Conservation (phyloP, 805 yeast species). For the Metschnikowia lochheadii region DNA sequence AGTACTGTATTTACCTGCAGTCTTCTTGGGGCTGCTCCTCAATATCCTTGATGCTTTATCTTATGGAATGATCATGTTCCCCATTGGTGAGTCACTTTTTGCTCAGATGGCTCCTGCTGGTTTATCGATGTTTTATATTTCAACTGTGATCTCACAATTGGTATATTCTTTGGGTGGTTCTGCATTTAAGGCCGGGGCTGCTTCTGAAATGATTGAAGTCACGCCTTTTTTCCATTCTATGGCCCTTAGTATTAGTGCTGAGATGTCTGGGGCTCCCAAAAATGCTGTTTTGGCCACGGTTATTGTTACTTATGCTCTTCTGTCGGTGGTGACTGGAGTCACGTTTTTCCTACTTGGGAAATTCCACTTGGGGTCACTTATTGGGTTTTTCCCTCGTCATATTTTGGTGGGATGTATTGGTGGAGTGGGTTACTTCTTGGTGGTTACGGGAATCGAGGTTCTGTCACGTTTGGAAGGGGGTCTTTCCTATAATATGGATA, state of each 20-base stretch:
- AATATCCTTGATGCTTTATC: slow-evolving; percentile 91
- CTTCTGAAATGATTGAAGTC: slow-evolving; percentile 98
- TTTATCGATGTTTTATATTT: slow-evolving; percentile 87
- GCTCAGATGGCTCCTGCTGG: slow-evolving; percentile 83
- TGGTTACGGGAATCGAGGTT: slow-evolving; percentile 89
- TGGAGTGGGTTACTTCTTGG: slow-evolving; percentile 92
- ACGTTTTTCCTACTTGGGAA: slow-evolving; percentile 77
- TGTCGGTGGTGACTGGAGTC: slow-evolving; percentile 81
- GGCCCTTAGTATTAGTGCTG: slow-evolving; percentile 67
- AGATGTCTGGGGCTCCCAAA: slow-evolving; percentile 42
- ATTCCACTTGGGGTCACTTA: slow-evolving; percentile 75
- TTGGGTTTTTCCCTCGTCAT: slow-evolving; percentile 95
- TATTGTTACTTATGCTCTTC: slow-evolving; percentile 75
- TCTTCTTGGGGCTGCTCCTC: slow-evolving; percentile 74
- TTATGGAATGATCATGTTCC: slow-evolving; percentile 97
- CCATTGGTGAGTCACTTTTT: slow-evolving; percentile 77
- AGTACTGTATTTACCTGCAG: slow-evolving; percentile 64
- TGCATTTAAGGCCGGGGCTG: slow-evolving; percentile 84
- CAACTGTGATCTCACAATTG: slow-evolving; percentile 85
- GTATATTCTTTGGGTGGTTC: slow-evolving; percentile 89
- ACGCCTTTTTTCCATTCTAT: slow-evolving; percentile 96
- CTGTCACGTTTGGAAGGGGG: slow-evolving; percentile 78
- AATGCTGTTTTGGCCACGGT: slow-evolving; percentile 76
- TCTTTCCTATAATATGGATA: slow-evolving; percentile 56
- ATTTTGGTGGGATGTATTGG: slow-evolving; percentile 96